A percentile compares a stretch with the other conserved stretches of the same genome.
These are phyloP conservation scores for Juncus effusus DNA, from an alignment of 176 grass and related monocot genomes.

Conservation along the genomic window DNA sequence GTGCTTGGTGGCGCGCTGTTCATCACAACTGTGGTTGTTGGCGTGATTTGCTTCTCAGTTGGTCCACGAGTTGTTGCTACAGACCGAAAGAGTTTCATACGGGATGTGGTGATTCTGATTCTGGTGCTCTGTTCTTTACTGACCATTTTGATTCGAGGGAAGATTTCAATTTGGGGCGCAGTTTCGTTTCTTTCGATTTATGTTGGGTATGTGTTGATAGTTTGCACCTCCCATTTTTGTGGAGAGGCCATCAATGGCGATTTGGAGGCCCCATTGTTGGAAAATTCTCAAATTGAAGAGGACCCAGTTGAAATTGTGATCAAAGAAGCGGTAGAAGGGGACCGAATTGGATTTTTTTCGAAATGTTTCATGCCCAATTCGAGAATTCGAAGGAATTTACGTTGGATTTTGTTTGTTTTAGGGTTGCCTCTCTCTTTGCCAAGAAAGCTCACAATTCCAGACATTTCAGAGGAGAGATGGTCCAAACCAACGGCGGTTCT, in stretches of 20 bases:
- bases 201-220: conserved; percentile 53
- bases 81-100: conserved; percentile 59
- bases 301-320: conserved; percentile 17
- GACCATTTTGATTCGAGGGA: conserved; percentile 39
- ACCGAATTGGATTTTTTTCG: conserved; percentile 18
- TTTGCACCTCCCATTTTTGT: conserved; percentile 72
- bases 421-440: conserved; percentile 75
- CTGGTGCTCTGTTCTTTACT: conserved; percentile 60
- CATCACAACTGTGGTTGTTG: conserved; percentile 75
- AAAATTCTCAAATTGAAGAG: conserved; percentile 22
- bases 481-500: conserved; percentile 35
- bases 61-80: conserved; percentile 7
- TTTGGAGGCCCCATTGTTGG: conserved; percentile 38
- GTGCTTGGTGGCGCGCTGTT: conserved; percentile 79
- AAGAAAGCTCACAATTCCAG: conserved; percentile 73
- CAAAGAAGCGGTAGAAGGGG: conserved; percentile 15
- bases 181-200: conserved; percentile 69
- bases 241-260: conserved; percentile 15
- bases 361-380: conserved; percentile 2
- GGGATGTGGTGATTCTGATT: conserved; percentile 74
- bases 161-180: conserved; percentile 64
- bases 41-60: conserved; percentile 48
- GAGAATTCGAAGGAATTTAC: background rate
- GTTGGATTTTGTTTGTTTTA: conserved; percentile 18
- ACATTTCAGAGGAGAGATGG: conserved; percentile 64